Conservation (phyloP, 768 basidiomycete genomes). For the Gymnopilus dilepis region DNA sequence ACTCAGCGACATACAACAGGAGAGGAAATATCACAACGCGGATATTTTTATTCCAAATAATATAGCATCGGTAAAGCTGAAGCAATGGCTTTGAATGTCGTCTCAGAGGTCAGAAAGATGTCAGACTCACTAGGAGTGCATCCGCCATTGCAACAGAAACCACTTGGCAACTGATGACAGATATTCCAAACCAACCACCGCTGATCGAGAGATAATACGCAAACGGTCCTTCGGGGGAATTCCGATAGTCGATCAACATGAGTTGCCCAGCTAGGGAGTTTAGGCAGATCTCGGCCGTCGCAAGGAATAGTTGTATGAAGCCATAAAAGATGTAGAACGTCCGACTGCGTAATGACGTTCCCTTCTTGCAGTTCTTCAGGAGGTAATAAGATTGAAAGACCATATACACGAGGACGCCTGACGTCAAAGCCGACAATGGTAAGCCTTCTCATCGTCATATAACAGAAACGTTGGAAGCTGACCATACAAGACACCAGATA, state of each 20-base stretch:
- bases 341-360: not conserved
- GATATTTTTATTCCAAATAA: not conserved
- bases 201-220: not conserved
- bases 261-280: not conserved
- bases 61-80: not conserved
- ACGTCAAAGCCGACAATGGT: not conserved
- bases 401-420: slow-evolving; percentile 2
- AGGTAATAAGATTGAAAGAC: slow-evolving; percentile 1
- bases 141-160: not conserved
- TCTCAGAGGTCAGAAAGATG: no score
- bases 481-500: slow-evolving; percentile 1
- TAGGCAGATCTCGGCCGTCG: not conserved
- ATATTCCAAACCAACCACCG: not conserved
- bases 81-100: not conserved
- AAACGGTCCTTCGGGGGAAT: not conserved
- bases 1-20: not conserved
- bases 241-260: not conserved
- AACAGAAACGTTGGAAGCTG: no score
- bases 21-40: not conserved
- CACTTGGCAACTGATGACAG: not conserved
- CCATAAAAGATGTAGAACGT: not conserved
- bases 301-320: not conserved
- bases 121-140: not conserved
- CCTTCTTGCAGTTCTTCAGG: not conserved
- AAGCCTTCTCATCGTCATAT: not conserved